Conservation (phyloP, 768 basidiomycete genomes). For the Suillus americanus region DNA sequence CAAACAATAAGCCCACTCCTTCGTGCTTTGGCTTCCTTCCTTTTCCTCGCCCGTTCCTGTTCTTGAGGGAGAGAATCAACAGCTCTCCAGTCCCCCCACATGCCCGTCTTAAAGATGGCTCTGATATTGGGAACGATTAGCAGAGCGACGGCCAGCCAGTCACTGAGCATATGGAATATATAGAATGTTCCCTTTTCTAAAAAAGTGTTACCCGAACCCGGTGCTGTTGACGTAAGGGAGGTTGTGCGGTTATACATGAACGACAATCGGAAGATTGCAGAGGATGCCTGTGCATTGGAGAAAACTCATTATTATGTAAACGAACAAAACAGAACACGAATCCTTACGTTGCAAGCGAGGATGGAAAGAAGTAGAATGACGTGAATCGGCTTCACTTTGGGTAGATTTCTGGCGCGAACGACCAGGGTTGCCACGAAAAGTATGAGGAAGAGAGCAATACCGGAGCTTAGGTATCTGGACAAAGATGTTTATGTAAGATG, state of each 20-base stretch:
- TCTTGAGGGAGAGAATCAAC: slow-evolving; percentile 5
- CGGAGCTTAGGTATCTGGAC: slow-evolving; percentile 29
- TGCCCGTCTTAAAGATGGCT: slow-evolving; percentile 28
- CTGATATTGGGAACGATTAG: slow-evolving; percentile 33
- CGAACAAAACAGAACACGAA: not conserved
- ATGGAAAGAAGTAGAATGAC: slow-evolving; percentile 20
- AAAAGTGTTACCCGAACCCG: slow-evolving; percentile 33
- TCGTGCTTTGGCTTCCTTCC: slow-evolving; percentile 1
- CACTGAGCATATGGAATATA: slow-evolving; percentile 44
- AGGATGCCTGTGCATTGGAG: slow-evolving; percentile 14
- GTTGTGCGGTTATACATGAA: slow-evolving; percentile 37
- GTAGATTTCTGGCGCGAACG: slow-evolving; percentile 27
- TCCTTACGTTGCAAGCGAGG: slow-evolving; percentile 34
- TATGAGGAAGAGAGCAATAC: slow-evolving; percentile 24
- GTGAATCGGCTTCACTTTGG: slow-evolving; percentile 25
- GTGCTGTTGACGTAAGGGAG: slow-evolving; percentile 31
- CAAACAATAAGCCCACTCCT: slow-evolving; percentile 1
- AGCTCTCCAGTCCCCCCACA: slow-evolving; percentile 21
- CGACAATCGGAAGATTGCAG: slow-evolving; percentile 40
- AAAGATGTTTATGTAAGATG: not conserved
- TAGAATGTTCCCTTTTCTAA: slow-evolving; percentile 42
- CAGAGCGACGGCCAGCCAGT: slow-evolving; percentile 36
- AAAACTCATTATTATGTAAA: not conserved
- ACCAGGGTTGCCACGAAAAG: slow-evolving; percentile 16
- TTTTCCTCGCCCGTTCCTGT: slow-evolving; percentile 1